A percentile compares a stretch with the other conserved stretches of the same genome.
phyloP scores from a whole-genome alignment of 768 basidiomycete genomes.

The Pulveroboletus sp. region DNA sequence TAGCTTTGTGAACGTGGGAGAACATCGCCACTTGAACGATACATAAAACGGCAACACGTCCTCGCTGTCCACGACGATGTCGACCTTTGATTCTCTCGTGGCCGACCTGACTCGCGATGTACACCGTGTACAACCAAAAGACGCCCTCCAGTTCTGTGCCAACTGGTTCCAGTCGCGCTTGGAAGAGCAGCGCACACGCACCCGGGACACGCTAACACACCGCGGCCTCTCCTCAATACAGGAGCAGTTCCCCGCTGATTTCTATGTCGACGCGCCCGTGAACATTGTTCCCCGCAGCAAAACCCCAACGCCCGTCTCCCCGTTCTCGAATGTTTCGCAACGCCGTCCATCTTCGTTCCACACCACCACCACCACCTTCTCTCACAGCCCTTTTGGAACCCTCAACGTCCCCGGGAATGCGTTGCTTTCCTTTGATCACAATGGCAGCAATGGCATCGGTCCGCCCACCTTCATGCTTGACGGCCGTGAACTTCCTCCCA shows the following conservation, averaged over 20 bases:
- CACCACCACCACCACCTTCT: conserved; percentile 45
- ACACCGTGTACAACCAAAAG: conserved; percentile 82
- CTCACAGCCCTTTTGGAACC: conserved; percentile 72
- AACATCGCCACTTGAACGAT: conserved; percentile 1
- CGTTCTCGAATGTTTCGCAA: conserved; percentile 51
- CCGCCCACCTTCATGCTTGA: conserved; percentile 62
- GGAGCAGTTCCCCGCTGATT: conserved; percentile 53
- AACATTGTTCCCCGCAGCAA: conserved; percentile 28
- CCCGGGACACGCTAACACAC: conserved; percentile 56
- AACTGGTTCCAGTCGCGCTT: conserved; percentile 92
- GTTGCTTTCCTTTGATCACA: conserved; percentile 51
- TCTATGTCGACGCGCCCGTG: conserved; percentile 54
- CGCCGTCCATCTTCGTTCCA: conserved; percentile 55
- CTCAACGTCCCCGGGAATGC: conserved; percentile 83
- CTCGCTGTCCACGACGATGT: conserved; percentile 33
- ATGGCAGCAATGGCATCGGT: conserved; percentile 26
- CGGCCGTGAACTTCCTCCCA: conserved; percentile 57
- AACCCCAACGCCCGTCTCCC: conserved; percentile 46
- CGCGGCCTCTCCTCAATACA: conserved; percentile 48
- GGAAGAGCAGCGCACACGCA: conserved; percentile 78
- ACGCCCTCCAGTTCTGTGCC: conserved; percentile 89
- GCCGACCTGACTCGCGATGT: conserved; percentile 84
- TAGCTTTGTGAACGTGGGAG: conserved; percentile 27
- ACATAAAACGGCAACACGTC: conserved; percentile 6
- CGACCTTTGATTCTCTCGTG: conserved; percentile 81